Evolutionary conservation across 1,284 basidiomycete species (phyloP).

Genomic region (Trametes sp.): DNA sequence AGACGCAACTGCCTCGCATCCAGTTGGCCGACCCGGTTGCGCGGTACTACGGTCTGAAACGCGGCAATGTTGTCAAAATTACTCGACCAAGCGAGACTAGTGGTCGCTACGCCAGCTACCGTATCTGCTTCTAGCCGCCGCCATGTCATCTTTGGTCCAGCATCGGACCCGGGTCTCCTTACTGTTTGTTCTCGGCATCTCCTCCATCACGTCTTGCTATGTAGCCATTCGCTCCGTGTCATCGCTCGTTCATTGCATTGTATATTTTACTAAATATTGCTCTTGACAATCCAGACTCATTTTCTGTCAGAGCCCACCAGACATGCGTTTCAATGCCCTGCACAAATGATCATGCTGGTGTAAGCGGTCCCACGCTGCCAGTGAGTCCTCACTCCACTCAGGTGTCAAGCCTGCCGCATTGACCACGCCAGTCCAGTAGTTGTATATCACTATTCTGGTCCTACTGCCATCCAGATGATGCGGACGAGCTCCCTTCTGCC

Average conservation of each 20-base stretch:
- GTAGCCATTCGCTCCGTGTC: conserved; percentile 24
- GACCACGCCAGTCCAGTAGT: conserved; percentile 1
- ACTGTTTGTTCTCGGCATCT: conserved; percentile 2
- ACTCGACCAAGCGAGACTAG: conserved; percentile 97
- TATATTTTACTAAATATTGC: conserved; percentile 10
- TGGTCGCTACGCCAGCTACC: conserved; percentile 93
- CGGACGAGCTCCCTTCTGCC: not conserved
- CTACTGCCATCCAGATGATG: not conserved
- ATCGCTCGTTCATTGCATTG: conserved; percentile 22
- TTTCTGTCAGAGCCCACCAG: not conserved
- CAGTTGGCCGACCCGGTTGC: conserved; percentile 97
- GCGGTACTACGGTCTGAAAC: conserved; percentile 93
- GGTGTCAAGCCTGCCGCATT: not conserved
- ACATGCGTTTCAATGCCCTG: conserved; percentile 3
- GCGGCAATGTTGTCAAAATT: conserved; percentile 99
- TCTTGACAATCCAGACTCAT: conserved; percentile 10
- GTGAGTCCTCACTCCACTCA: not conserved
- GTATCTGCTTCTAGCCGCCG: conserved; percentile 76
- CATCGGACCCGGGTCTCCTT: conserved; percentile 8
- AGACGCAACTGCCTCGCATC: conserved; percentile 97
- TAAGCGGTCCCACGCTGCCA: not conserved
- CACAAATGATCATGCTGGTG: not conserved
- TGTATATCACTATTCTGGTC: too few species aligned
- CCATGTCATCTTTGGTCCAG: conserved; percentile 26
- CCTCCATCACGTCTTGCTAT: conserved; percentile 24